Percentiles rank a stretch among this genome's conserved stretches.
phyloP scores from a whole-genome alignment of 192 early-diverging fungal genomes.

The Entophlyctis luteolus region DNA sequence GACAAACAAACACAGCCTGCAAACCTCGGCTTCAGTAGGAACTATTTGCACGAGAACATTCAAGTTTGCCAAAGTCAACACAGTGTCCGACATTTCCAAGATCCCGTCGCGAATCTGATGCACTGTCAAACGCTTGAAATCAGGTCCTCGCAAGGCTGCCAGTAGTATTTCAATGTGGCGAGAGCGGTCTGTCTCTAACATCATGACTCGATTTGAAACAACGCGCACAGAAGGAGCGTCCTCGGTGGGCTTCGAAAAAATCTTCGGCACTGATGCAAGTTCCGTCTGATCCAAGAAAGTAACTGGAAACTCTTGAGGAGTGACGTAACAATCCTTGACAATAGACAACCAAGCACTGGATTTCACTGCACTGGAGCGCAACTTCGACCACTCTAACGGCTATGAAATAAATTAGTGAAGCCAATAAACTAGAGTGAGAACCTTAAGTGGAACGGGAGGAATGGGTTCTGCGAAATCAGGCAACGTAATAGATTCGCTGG shows the following conservation, averaged over 20 bases:
- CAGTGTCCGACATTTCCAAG: constrained; percentile 29
- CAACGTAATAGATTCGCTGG: too few species aligned
- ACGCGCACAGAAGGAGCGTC: background rate
- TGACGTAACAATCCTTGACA: constrained; percentile 31
- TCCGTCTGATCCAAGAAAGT: constrained; percentile 34
- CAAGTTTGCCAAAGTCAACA: constrained; percentile 40
- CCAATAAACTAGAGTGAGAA: too few species aligned
- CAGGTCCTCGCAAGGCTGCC: background rate
- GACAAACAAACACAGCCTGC: background rate
- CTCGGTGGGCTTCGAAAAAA: constrained; percentile 19
- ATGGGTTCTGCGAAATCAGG: too few species aligned
- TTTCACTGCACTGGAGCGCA: constrained; percentile 25
- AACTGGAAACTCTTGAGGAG: background rate
- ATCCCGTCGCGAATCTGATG: constrained; percentile 38
- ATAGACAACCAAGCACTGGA: constrained; percentile 43
- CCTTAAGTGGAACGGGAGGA: too few species aligned
- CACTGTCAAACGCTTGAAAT: constrained; percentile 22
- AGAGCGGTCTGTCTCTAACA: constrained; percentile 37
- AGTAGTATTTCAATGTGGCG: constrained; percentile 38
- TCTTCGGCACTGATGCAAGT: constrained; percentile 30
- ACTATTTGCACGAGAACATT: constrained; percentile 27
- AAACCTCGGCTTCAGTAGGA: constrained; percentile 37
- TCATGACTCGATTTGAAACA: constrained; percentile 6
- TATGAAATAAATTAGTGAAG: too few species aligned
- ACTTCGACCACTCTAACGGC: constrained; percentile 46